A percentile compares a stretch with the other conserved stretches of the same genome.
phyloP scores from a whole-genome alignment of 495 filamentous ascomycete genomes.

The Penicillium arizonense region DNA sequence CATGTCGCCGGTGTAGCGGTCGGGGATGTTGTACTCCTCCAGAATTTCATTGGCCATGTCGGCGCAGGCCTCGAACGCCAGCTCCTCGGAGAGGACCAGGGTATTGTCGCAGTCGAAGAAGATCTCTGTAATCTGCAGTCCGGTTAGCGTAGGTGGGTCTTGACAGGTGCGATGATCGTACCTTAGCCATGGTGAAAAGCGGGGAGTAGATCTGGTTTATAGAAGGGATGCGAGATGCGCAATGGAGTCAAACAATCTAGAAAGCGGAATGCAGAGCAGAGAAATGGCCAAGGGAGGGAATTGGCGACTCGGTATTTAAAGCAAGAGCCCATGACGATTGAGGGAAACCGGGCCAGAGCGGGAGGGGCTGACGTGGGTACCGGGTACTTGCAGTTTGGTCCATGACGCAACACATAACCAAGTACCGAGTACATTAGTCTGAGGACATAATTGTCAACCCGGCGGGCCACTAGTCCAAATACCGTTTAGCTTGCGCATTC shows the following conservation, averaged over 20 bases:
- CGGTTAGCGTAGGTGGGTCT: conserved; percentile 20
- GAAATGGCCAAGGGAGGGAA: not conserved
- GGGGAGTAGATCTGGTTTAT: conserved; percentile 9
- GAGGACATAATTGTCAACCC: not conserved
- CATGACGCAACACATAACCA: not conserved
- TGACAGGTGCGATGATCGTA: conserved; percentile 14
- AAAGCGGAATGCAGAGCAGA: not conserved
- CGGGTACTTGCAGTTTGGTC: not conserved
- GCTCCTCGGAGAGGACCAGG: conserved; percentile 84
- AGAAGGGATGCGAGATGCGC: conserved; percentile 2
- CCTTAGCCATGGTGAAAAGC: conserved; percentile 45
- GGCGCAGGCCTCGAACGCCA: conserved; percentile 93
- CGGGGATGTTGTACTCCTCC: conserved; percentile 57
- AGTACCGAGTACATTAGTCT: conserved; percentile 1
- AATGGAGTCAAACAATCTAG: not conserved
- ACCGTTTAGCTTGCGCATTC: not conserved
- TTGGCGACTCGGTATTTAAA: conserved; percentile 15
- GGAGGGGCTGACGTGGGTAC: conserved; percentile 11
- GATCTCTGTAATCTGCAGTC: conserved; percentile 67
- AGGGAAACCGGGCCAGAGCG: conserved; percentile 14
- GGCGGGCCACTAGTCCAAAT: not conserved
- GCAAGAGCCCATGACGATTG: conserved; percentile 6
- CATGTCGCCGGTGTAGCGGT: conserved; percentile 75
- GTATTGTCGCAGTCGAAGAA: conserved; percentile 99
- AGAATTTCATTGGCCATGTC: conserved; percentile 91